Evolutionary conservation across 2,329 filamentous ascomycete species (phyloP), one percentile per base, ranked within the genome.

Genomic region (Echinosphaeria canescens): DNA sequence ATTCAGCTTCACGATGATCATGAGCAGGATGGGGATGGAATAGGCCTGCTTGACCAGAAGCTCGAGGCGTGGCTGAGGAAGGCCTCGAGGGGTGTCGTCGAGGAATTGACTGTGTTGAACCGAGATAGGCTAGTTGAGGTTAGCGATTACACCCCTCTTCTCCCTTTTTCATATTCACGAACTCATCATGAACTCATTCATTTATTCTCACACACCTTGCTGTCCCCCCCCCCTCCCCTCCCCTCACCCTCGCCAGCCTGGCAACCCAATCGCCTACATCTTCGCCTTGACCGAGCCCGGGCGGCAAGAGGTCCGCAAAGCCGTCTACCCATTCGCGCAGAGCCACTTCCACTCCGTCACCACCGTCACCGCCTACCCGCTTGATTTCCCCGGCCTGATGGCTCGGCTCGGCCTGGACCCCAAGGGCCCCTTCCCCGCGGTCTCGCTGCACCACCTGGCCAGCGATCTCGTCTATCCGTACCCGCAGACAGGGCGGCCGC

Each of bases 211-310:
- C 13, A 20, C 2, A 20, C 13, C 17, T 5, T 12, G 15, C 17
- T 10, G 12, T 15, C 17, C 18, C 16, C 12, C 24, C 9, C 14
- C 18, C 15, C 18, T 22, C 9, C 15, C 13, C 15, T 15, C 25
- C 10, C 11, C 17, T 14, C 19, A 20, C 8, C 6, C 25, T 15
- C 13, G 3, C 11, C 29, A 47, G 40, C 44, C 43, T 23, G 44
- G 39, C 13, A 46, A 40, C 40, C 42, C 48, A 5, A 49, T 51
- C 34, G 38, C 51, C 23, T 51, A 50, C 32, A 32, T 51, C 25
- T 49, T 51, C 29, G 42, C 43, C 6, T 25, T 32, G 5, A 44
- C 42, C 14, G 38, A 42, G 17, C 15, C 28, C 5, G 38, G 43
- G 17, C 41, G 48, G 0, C 33, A 42, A 10, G 26, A 35, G 12